Percentiles rank a stretch among this genome's conserved stretches.
phyloP scores from a whole-genome alignment of 2,329 filamentous ascomycete species.

The Colletotrichum cordylinicola region DNA sequence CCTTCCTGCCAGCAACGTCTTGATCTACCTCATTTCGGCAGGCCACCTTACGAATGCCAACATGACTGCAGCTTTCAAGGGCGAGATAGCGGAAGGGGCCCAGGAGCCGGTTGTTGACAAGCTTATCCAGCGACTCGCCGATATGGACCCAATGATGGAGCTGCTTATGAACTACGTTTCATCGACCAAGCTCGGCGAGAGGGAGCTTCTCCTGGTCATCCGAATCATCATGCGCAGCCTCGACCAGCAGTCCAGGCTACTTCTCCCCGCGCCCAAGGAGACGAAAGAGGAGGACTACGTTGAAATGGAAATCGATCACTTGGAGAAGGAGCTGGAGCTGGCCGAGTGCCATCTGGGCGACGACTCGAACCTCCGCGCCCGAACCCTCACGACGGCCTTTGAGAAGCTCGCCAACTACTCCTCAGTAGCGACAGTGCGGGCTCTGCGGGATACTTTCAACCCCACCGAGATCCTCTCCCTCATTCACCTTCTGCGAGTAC shows the following conservation, averaged over 20 bases:
- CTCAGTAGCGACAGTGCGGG: constrained; percentile 61
- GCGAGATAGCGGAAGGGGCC: constrained; percentile 51
- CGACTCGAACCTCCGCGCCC: constrained; percentile 66
- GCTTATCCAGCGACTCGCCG: constrained; percentile 65
- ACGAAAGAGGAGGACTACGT: constrained; percentile 37
- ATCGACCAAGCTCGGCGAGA: constrained; percentile 67
- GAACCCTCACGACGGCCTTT: constrained; percentile 71
- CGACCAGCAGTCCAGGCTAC: constrained; percentile 41
- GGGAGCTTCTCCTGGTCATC: constrained; percentile 71
- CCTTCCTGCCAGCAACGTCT: constrained; percentile 57
- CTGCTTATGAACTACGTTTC: constrained; percentile 71
- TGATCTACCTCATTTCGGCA: constrained; percentile 64
- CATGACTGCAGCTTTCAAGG: constrained; percentile 61
- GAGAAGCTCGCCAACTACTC: constrained; percentile 74
- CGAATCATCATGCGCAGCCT: constrained; percentile 73
- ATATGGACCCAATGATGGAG: constrained; percentile 72
- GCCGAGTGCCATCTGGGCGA: constrained; percentile 72
- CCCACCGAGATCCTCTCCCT: constrained; percentile 74
- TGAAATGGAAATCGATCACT: constrained; percentile 62
- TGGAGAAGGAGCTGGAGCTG: constrained; percentile 70
- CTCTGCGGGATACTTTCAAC: constrained; percentile 67
- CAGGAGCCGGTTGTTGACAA: constrained; percentile 49
- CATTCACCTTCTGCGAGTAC: constrained; percentile 74
- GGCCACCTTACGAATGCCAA: constrained; percentile 67
- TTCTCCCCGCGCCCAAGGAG: constrained; percentile 21